Conservation (phyloP, 805 yeast genomes). For the Saturnispora diversa region DNA sequence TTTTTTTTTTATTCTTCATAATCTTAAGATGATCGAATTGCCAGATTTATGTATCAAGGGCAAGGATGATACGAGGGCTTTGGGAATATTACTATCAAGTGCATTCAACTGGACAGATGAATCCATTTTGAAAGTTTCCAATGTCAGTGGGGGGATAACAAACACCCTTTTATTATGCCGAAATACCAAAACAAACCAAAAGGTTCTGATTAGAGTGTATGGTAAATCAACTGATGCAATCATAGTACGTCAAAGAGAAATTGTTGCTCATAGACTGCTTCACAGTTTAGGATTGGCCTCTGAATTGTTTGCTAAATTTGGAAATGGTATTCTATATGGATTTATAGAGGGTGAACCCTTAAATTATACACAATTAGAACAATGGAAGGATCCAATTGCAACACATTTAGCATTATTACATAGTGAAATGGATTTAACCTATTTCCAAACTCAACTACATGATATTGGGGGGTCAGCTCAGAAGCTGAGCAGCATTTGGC, state of each 20-base stretch:
- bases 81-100: neutral
- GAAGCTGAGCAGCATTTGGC: constrained; percentile 41
- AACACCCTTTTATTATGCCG: constrained; percentile 47
- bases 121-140: constrained; percentile 31
- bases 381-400: constrained; percentile 41
- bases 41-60: neutral
- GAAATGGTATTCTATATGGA: constrained; percentile 68
- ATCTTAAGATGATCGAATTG: neutral
- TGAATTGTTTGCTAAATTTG: constrained; percentile 55
- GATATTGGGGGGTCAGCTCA: constrained; percentile 3
- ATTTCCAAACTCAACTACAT: neutral
- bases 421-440: constrained; percentile 17
- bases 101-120: constrained; percentile 18
- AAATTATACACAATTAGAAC: constrained; percentile 41
- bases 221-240: constrained; percentile 67
- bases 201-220: constrained; percentile 57
- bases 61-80: neutral
- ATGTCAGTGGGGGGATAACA: constrained; percentile 57
- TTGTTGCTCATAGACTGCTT: constrained; percentile 58
- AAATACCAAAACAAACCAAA: constrained; percentile 24
- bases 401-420: constrained; percentile 69
- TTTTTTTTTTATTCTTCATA: neutral
- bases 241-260: constrained; percentile 68
- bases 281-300: constrained; percentile 60
- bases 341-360: constrained; percentile 58